Evolutionary conservation across 31 red algal genomes (phyloP).

Genomic region (Porphyra umbilicalis): DNA sequence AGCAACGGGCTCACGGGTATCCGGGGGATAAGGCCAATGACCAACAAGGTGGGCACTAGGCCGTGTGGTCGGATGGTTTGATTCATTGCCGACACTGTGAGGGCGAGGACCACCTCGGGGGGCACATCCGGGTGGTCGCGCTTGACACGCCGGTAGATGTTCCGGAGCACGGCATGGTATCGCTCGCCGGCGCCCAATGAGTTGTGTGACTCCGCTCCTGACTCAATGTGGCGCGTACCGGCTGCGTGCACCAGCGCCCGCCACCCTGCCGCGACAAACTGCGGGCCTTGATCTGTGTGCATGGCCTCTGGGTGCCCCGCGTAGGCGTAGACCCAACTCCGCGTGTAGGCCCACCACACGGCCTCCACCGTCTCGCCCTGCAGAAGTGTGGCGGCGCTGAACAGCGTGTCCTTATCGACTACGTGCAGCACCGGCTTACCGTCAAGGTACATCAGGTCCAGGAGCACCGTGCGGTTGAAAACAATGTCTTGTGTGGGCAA

Average conservation of each 20-base stretch:
- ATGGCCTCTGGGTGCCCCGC: slow-evolving; percentile 9
- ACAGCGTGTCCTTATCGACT: slow-evolving; percentile 28
- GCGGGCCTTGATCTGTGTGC: slow-evolving; percentile 11
- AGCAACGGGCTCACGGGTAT: neutral
- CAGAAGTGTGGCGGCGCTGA: slow-evolving; percentile 7
- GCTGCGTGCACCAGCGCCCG: neutral
- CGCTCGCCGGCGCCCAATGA: slow-evolving; percentile 11
- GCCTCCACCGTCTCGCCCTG: neutral
- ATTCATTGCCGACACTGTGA: slow-evolving; percentile 10
- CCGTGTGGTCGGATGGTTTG: neutral
- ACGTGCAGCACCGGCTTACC: slow-evolving; percentile 1
- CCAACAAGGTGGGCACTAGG: neutral
- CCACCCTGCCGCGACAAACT: slow-evolving; percentile 7
- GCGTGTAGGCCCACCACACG: slow-evolving; percentile 2
- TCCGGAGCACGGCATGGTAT: slow-evolving; percentile 4
- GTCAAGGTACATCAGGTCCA: slow-evolving; percentile 17
- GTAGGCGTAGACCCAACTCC: slow-evolving; percentile 4
- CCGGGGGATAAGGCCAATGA: neutral
- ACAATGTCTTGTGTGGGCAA: slow-evolving; percentile 6
- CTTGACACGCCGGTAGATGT: neutral
- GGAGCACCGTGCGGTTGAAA: slow-evolving; percentile 8
- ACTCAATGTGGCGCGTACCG: neutral
- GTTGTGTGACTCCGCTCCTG: slow-evolving; percentile 13
- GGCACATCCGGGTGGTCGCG: neutral
- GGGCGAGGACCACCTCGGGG: neutral